Base-by-base conservation (phyloP, 2,329 filamentous ascomycete species). In the Thermoascus crustaceus region DNA sequence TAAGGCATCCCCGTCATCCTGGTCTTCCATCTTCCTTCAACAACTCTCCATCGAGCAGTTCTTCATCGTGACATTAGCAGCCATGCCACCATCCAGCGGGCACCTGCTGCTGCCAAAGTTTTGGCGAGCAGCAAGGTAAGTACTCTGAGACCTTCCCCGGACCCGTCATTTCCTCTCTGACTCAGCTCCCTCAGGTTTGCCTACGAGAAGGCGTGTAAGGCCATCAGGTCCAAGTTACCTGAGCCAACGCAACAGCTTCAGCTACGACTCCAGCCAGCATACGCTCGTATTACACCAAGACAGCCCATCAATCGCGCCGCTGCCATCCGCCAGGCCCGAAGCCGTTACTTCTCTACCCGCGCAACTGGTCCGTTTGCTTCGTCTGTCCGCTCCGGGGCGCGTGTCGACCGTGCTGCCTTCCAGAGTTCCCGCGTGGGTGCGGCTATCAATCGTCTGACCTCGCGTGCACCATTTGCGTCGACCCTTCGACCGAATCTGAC, bases 401-500 rank as follows among this genome's bases (percentile, higher is more conserved):
- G 60, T 51, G 67, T 67, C 25, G 68, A 73, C 32, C 67, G 69
- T 30, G 57, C 71, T 17, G 64, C 69, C 1, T 73, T 74, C 33
- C 73, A 73, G 21, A 68, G 68, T 37, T 80, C 78, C 17, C 66
- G 67, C 4, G 69, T 78, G 36, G 69, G 69, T 16, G 61, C 66
- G 11, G 71, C 72, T 13, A 66, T 82, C 37, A 71, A 69, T 20
- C 75, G 78, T 42, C 73, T 83, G 39, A 78, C 85, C 10, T 78
- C 79, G 18, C 78, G 84, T 33, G 80, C 87, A 19, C 89, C 89
- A 0, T 96, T 96, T 58, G 83, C 87, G 3, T 86, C 80, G 33
- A 82, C 88, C 1, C 76, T 98, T 22, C 82, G 91, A 22, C 91
- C 91, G 2, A 96, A 94, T 55, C 67, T 96, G 45, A 95, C 88